Percentiles rank a stretch among this genome's conserved stretches.
Evolutionary conservation across 495 filamentous ascomycete genomes (phyloP).

Genomic region (Copromyces sp.): DNA sequence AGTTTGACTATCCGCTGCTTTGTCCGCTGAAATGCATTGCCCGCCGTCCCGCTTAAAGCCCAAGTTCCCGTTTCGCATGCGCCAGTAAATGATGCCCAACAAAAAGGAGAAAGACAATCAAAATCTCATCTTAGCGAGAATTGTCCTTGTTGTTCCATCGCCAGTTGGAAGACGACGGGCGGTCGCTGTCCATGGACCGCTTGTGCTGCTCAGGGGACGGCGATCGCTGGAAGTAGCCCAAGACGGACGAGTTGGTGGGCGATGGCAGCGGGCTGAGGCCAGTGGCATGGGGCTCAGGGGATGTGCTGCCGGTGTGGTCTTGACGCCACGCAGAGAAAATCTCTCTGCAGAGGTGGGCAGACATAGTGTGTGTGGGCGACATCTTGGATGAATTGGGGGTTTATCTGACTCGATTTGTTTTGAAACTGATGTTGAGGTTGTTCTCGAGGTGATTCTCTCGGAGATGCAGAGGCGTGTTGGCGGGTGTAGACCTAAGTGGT

Average conservation of each 20-base stretch:
- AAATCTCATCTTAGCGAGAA: neutral
- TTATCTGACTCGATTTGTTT: neutral
- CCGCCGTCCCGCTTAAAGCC: neutral
- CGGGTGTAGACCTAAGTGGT: neutral
- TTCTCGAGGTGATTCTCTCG: neutral
- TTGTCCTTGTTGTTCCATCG: neutral
- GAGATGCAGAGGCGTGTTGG: neutral
- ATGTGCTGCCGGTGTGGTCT: constrained; percentile 18
- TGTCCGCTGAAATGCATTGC: neutral
- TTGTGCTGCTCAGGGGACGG: constrained; percentile 27
- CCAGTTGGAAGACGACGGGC: constrained; percentile 15
- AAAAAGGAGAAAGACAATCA: neutral
- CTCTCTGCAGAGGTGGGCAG: constrained; percentile 42
- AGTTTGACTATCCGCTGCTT: neutral
- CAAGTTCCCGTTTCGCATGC: neutral
- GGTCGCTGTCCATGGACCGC: constrained; percentile 34
- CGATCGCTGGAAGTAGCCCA: constrained; percentile 27
- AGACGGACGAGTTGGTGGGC: constrained; percentile 7
- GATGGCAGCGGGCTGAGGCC: constrained; percentile 15
- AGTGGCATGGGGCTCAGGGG: constrained; percentile 16
- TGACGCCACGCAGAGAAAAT: constrained; percentile 39
- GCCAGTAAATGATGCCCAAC: neutral
- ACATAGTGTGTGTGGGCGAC: constrained; percentile 45
- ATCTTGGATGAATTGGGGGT: constrained; percentile 16
- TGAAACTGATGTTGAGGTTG: neutral